A percentile compares a stretch with the other conserved stretches of the same genome.
phyloP scores from a whole-genome alignment of 1,284 basidiomycete species.

The Phaffia rhodozyma region DNA sequence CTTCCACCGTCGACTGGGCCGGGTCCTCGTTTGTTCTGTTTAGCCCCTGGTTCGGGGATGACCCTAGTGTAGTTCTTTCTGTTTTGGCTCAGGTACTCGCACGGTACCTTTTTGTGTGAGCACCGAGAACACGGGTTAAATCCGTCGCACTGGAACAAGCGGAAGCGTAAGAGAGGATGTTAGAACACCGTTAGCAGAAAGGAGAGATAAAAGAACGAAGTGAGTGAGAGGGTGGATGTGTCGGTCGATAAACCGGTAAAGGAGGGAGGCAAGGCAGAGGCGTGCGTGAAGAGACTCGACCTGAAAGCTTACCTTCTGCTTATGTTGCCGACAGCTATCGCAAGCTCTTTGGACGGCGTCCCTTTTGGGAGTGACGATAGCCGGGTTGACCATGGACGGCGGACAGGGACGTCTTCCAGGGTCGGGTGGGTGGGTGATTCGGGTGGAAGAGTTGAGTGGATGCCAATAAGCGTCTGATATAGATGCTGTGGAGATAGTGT shows the following conservation, averaged over 20 bases:
- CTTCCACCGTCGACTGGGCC: too few relatives aligned
- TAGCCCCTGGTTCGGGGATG: too few relatives aligned
- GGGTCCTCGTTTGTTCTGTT: too few relatives aligned
- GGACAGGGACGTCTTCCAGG: background rate
- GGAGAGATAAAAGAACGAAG: background rate
- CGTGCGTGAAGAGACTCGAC: background rate
- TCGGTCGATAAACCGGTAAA: background rate
- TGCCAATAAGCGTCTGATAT: too few relatives aligned
- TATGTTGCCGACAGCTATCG: background rate
- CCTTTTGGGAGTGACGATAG: background rate
- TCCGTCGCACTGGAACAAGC: background rate
- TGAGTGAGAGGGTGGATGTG: background rate
- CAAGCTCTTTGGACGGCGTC: constrained; percentile 6
- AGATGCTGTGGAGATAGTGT: too few relatives aligned
- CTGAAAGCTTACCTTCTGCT: background rate
- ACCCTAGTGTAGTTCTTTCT: constrained; percentile 3
- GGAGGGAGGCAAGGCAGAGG: background rate
- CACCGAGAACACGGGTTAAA: background rate
- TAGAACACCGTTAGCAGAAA: too few relatives aligned
- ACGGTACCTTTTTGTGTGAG: background rate
- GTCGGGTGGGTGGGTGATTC: background rate
- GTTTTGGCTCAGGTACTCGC: background rate
- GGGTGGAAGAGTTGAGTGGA: background rate
- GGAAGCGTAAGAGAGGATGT: background rate
- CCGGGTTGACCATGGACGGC: background rate